These are phyloP conservation scores for Diaporthe sp. DNA, from an alignment of 2,329 filamentous ascomycete species.

Conservation along the genomic window DNA sequence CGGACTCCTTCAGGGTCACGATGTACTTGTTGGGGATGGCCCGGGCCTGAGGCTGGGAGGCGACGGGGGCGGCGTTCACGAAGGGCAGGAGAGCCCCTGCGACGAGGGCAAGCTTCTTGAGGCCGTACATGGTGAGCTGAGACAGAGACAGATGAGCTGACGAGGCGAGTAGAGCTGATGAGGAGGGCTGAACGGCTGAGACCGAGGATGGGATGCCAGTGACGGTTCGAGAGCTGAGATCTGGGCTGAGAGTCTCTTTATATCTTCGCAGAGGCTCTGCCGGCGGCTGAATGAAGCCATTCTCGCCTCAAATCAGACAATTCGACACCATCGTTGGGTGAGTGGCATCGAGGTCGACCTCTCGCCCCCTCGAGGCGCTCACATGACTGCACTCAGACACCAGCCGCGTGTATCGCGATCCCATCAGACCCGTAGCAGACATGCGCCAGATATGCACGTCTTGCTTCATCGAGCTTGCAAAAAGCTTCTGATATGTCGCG, in stretches of 20 bases:
- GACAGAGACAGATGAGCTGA: not conserved
- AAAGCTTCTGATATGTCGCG: constrained; percentile 21
- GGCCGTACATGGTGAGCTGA: constrained; percentile 15
- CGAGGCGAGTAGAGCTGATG: not conserved
- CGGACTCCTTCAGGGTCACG: constrained; percentile 3
- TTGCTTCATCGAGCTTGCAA: not conserved
- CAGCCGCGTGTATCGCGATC: not conserved
- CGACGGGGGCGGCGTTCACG: constrained; percentile 12
- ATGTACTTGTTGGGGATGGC: constrained; percentile 22
- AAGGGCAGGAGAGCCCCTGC: constrained; percentile 18
- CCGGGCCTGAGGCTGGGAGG: not conserved
- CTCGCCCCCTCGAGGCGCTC: not conserved
- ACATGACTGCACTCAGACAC: constrained; percentile 17
- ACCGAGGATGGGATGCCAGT: not conserved
- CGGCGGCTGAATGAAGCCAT: not conserved
- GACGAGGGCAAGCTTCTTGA: constrained; percentile 19
- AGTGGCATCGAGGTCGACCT: not conserved
- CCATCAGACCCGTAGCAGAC: not conserved
- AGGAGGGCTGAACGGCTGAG: constrained; percentile 18
- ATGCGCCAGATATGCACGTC: not conserved
- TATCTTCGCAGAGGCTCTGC: not conserved
- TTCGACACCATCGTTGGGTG: not conserved
- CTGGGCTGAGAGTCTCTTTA: constrained; percentile 11
- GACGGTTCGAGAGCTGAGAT: not conserved
- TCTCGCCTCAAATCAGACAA: constrained; percentile 10